Conservation (phyloP, 2,329 filamentous ascomycete species). For the Monosporascus ibericus region DNA sequence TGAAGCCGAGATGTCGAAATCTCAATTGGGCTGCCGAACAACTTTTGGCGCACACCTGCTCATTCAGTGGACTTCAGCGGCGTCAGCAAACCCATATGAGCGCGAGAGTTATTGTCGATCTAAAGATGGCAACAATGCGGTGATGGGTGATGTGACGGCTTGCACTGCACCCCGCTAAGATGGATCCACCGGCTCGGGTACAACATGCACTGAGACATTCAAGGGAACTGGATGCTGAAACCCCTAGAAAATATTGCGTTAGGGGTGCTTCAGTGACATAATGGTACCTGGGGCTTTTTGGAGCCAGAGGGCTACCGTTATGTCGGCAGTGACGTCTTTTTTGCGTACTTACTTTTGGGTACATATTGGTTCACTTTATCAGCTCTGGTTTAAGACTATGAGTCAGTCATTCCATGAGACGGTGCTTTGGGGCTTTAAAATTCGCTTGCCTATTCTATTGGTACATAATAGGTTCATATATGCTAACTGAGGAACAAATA, state of each 20-base stretch:
- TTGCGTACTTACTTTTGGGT: neutral
- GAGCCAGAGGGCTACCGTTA: neutral
- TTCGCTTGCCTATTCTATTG: no score
- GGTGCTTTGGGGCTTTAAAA: no score
- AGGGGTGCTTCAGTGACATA: neutral
- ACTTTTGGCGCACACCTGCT: slow-evolving; percentile 2
- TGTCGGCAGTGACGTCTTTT: neutral
- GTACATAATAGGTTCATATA: neutral
- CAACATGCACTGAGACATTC: neutral
- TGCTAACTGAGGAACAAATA: neutral
- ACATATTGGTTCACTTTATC: neutral
- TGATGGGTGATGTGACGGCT: neutral
- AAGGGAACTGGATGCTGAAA: neutral
- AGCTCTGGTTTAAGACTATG: neutral
- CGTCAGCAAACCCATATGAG: slow-evolving; percentile 1
- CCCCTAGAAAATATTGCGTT: neutral
- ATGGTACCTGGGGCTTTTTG: neutral
- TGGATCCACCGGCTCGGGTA: neutral
- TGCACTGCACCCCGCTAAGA: neutral
- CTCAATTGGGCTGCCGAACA: slow-evolving; percentile 11
- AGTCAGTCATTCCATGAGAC: neutral
- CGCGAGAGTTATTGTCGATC: neutral
- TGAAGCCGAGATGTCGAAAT: slow-evolving; percentile 13
- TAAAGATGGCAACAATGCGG: neutral
- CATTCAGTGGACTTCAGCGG: slow-evolving; percentile 5